phyloP scores from a whole-genome alignment of 345 rosid species.

The Turritis glabra region DNA sequence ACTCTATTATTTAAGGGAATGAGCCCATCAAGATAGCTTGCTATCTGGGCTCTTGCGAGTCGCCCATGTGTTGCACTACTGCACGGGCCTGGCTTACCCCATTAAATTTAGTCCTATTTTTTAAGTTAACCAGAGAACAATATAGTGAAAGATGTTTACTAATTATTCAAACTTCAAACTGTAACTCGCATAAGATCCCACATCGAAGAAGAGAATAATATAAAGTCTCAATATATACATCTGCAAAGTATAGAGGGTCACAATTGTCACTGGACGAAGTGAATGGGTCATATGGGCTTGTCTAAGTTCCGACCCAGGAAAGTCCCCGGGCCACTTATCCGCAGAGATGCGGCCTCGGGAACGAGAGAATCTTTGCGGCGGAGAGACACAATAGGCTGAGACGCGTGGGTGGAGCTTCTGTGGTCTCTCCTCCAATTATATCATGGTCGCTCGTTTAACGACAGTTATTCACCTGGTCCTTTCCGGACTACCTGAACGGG shows the following conservation, averaged over 20 bases:
- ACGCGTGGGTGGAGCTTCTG: constrained; percentile 27
- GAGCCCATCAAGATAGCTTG: no score
- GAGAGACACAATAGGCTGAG: neutral
- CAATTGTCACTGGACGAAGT: constrained; percentile 12
- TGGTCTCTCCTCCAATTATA: constrained; percentile 13
- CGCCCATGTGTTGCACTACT: no score
- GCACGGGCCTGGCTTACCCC: no score
- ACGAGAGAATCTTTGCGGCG: constrained; percentile 15
- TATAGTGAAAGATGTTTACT: no score
- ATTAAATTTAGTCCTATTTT: no score
- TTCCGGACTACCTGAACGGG: constrained; percentile 22
- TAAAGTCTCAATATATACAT: neutral
- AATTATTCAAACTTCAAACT: no score
- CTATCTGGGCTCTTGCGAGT: no score
- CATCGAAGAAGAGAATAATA: neutral
- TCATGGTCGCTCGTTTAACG: constrained; percentile 5
- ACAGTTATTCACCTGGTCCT: constrained; percentile 25
- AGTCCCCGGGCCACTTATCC: constrained; percentile 1
- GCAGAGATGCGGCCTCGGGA: constrained; percentile 32
- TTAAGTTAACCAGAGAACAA: no score
- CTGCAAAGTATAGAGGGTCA: no score
- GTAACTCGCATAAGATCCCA: neutral
- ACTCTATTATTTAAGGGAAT: no score
- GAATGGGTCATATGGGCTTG: constrained; percentile 13
- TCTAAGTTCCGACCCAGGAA: constrained; percentile 10